These are phyloP conservation scores for Cladosporium sp. DNA, from an alignment of 2,329 filamentous ascomycete genomes.

Conservation along the genomic window DNA sequence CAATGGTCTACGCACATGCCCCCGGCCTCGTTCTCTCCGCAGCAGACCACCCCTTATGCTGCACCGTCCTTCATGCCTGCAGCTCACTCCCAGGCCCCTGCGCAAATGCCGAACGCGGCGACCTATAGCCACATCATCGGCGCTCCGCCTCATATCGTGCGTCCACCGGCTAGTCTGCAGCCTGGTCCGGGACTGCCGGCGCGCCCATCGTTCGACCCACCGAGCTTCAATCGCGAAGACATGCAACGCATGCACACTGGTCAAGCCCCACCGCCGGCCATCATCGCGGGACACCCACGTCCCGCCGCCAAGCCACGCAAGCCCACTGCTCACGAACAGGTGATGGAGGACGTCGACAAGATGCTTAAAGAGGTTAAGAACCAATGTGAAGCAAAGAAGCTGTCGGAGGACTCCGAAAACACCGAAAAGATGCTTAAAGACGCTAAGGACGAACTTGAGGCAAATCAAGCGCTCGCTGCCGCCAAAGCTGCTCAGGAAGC, in stretches of 20 bases:
- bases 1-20: background rate
- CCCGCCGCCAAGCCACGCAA: background rate
- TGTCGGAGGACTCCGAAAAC: conserved; percentile 29
- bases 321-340: conserved; percentile 10
- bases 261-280: conserved; percentile 40
- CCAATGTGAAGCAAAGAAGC: conserved; percentile 7
- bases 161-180: conserved; percentile 41
- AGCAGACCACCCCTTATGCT: background rate
- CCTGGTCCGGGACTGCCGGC: conserved; percentile 59
- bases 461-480: background rate
- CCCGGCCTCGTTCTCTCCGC: background rate
- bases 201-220: conserved; percentile 58
- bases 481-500: background rate
- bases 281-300: conserved; percentile 20
- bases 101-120: background rate
- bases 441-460: conserved; percentile 21
- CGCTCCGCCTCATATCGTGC: background rate
- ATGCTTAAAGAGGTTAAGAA: conserved; percentile 16
- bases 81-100: background rate
- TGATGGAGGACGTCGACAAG: conserved; percentile 28
- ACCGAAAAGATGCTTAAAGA: conserved; percentile 18
- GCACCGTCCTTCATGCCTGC: background rate
- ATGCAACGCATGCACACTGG: conserved; percentile 60
- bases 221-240: conserved; percentile 54
- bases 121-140: background rate